Evolutionary conservation across 306 rosid species (phyloP).

Genomic region (Cicer bijugum): DNA sequence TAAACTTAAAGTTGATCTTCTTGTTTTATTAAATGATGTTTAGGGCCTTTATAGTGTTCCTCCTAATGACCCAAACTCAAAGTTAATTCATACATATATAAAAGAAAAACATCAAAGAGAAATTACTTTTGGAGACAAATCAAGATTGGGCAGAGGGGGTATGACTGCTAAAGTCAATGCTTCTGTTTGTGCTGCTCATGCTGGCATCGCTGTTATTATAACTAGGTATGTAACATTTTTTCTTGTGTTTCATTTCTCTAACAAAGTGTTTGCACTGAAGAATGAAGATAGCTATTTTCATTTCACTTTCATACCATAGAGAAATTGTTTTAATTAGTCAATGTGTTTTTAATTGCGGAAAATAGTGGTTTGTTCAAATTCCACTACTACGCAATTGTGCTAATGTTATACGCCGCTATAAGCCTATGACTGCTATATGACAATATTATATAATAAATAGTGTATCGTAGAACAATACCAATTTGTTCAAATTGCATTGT

Average conservation of each 20-base stretch:
- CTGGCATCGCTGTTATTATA: constrained; percentile 85
- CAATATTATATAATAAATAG: no score
- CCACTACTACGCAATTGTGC: no score
- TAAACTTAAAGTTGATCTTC: constrained; percentile 92
- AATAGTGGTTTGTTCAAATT: no score
- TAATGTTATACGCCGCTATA: no score
- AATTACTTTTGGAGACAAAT: constrained; percentile 93
- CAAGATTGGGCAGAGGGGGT: constrained; percentile 94
- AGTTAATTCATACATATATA: constrained; percentile 79
- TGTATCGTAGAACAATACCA: no score
- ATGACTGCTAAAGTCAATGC: constrained; percentile 97
- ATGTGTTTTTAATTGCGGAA: no score
- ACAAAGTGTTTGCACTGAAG: background rate
- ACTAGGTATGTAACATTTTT: constrained; percentile 67
- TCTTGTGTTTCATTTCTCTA: constrained; percentile 8
- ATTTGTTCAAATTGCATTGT: no score
- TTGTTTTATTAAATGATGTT: constrained; percentile 90
- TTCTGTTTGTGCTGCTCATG: constrained; percentile 75
- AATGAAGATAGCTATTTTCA: background rate
- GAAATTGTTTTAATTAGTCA: no score
- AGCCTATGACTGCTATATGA: no score
- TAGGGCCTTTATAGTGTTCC: constrained; percentile 95
- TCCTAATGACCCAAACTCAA: constrained; percentile 85
- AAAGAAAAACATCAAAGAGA: constrained; percentile 82
- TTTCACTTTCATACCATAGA: background rate